Base-by-base conservation (phyloP, 2,329 filamentous ascomycete genomes). In the Cladobotryum mycophilum region DNA sequence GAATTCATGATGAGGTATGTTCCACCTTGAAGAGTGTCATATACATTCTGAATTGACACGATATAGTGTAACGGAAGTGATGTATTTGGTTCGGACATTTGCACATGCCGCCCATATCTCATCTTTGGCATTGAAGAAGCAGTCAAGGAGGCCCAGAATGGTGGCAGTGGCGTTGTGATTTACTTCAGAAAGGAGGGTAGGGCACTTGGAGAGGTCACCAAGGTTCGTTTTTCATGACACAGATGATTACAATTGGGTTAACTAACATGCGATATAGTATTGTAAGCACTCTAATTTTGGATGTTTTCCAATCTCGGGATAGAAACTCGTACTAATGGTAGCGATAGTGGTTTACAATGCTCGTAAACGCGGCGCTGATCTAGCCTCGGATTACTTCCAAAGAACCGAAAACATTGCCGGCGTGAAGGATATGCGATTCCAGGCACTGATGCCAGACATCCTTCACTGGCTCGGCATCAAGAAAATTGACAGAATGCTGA, bases 151-250 rank as follows among this genome's bases (percentile, higher is more conserved):
- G 93, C 93, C 11, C 93, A 97, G 67, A 89, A 87, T 51, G 92
- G 92, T 48, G 92, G 92, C 44, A 92, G 86, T 60, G 92, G 92
- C 51, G 89, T 96, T 18, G 93, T 97, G 48, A 96, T 97, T 66
- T 99, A 99, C 69, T 99, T 97, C 81, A 84, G 93, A 59, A 99
- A 99, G 68, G 93, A 99, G 74, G 93, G 93, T 33, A 82, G 93
- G 59, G 93, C 92, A 36, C 75, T 97, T 6, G 93, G 93, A 48
- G 93, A 99, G 69, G 93, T 99, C 30, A 95, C 90, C 48, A 96
- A 96, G 66, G 90, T 95, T 63, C 80, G 78, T 59, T 37, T 47
- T 18, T n/a, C 22, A 14, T 3, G 8, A 13, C 15, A 20, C 5
- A 4, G 7, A 34, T 35, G 8, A 18, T 30, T 30, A 36, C 25